Evolutionary conservation across 176 grass and related monocot species (phyloP), one percentile per base, ranked within the genome.

Genomic region (Oryza rufipogon): DNA sequence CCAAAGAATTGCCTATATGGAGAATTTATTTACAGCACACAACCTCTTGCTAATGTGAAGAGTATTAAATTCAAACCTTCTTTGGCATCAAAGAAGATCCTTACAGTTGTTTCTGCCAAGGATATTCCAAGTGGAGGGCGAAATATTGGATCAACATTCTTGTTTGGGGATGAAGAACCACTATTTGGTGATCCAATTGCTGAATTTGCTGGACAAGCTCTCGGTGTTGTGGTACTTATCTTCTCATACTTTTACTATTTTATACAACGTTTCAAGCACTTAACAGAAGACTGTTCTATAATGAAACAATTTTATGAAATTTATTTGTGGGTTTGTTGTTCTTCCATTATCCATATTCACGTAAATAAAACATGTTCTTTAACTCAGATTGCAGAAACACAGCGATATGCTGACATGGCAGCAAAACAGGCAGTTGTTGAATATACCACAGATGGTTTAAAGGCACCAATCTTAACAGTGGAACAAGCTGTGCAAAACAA

Each of bases 11-110:
- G 92, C 41, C 88, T 97, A 1, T 73, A 89, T 45, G 92, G 90
- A 73, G 95, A 93, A 87, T 97, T 92, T 84, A 80, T 97, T 80
- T 97, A 94, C 64, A 97, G 90, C 84, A 72, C 92, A 42, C 72
- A 66, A 51, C 90, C 95, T 32, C 80, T 91, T 73, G 90, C 95
- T 84, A 75, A 84, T 82, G 84, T 94, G 34, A 89, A 84, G 63
- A 86, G 78, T 49, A 92, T 97, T 67, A 80, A 81, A 20, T 92
- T 97, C 81, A 92, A 89, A 33, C 30, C 90, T 76, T 91, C 95
- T 79, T 73, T 89, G 36, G 92, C 90, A 75, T 78, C 88, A 79
- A 56, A 84, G 66, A 97, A 97, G 83, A 61, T 91, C 23, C 14
- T 94, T 15, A 20, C 70, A 4, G n/a, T 91, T 89, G 22, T 97